phyloP scores from a whole-genome alignment of 169 alveolate genomes.

The Plasmodium inui region DNA sequence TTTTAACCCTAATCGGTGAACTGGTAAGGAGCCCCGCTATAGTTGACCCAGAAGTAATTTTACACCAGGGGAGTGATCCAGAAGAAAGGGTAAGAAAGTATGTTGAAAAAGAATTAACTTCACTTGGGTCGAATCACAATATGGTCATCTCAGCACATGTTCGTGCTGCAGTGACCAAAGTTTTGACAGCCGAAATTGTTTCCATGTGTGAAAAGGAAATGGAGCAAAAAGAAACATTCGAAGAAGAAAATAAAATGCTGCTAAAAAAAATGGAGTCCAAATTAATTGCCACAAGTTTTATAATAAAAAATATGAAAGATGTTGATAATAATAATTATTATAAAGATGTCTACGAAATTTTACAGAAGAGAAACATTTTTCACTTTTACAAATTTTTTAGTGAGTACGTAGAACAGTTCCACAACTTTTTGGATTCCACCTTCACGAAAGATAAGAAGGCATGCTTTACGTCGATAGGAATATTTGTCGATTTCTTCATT shows the following conservation, averaged over 20 bases:
- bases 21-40: neutral
- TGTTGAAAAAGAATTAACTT: constrained; percentile 3
- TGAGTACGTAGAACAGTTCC: constrained; percentile 59
- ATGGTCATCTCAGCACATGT: neutral
- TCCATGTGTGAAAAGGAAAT: neutral
- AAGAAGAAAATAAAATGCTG: constrained; percentile 34
- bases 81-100: constrained; percentile 9
- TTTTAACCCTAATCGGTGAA: constrained; percentile 11
- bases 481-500: constrained; percentile 35
- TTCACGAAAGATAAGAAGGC: constrained; percentile 58
- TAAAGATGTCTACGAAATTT: constrained; percentile 49
- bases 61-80: neutral
- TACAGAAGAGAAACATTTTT: constrained; percentile 38
- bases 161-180: neutral
- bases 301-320: constrained; percentile 17
- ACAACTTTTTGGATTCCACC: constrained; percentile 20
- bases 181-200: constrained; percentile 7
- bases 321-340: constrained; percentile 62
- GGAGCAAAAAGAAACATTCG: constrained; percentile 5
- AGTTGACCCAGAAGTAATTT: neutral
- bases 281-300: constrained; percentile 45
- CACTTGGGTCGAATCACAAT: neutral
- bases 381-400: constrained; percentile 71
- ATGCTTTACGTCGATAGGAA: constrained; percentile 12
- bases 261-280: constrained; percentile 48